Evolutionary conservation across 2,329 filamentous ascomycete species (phyloP).

Genomic region (Pseudogymnoascus sp.): DNA sequence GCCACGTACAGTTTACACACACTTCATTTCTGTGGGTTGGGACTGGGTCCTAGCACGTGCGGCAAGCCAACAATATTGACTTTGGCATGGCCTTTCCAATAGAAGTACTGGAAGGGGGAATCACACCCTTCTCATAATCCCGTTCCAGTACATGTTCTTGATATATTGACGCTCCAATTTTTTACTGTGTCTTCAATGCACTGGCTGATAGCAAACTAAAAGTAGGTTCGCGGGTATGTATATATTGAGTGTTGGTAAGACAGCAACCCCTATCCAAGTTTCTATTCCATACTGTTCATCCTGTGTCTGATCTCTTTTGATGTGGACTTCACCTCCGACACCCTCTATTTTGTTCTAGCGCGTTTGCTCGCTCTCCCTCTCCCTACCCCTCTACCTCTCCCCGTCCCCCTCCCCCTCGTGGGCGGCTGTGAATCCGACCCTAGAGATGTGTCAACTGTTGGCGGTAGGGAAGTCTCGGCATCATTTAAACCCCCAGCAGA

Average conservation of each 20-base stretch:
- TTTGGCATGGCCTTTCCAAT: not conserved
- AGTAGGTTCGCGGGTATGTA: not conserved
- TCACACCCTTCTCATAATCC: not conserved
- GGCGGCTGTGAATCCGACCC: not conserved
- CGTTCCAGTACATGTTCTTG: too few species aligned
- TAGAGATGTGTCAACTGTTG: not conserved
- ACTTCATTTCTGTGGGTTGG: not conserved
- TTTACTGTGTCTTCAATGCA: not conserved
- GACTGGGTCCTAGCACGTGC: not conserved
- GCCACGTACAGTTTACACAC: not conserved
- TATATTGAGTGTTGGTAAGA: not conserved
- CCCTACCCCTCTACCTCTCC: not conserved
- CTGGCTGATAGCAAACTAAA: not conserved
- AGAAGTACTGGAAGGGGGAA: not conserved
- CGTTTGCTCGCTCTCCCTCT: not conserved
- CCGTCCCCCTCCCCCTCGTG: not conserved
- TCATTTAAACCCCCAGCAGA: not conserved
- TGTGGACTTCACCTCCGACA: not conserved
- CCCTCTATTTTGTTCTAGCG: not conserved
- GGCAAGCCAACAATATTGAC: not conserved
- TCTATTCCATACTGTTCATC: not conserved
- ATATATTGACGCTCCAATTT: not conserved
- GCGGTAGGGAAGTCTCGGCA: not conserved
- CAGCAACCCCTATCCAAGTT: not conserved
- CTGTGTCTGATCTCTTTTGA: too few species aligned